phyloP scores from a whole-genome alignment of 1,284 basidiomycete genomes.

The Microstroma glucosiphilum region DNA sequence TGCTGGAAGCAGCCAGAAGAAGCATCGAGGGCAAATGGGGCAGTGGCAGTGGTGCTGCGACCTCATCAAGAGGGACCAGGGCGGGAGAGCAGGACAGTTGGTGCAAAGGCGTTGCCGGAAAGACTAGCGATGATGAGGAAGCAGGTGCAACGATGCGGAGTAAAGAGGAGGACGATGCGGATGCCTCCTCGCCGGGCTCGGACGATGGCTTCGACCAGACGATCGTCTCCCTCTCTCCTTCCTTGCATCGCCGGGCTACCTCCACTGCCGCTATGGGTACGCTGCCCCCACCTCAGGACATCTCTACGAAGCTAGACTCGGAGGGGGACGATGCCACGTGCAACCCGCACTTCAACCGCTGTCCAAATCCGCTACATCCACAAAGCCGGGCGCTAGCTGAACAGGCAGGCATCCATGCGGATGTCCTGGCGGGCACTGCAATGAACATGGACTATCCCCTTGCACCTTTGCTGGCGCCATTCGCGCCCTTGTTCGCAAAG shows the following conservation, averaged over 20 bases:
- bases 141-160: no score
- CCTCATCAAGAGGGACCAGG: background rate
- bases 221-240: constrained; percentile 3
- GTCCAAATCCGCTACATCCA: constrained; percentile 26
- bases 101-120: constrained; percentile 3
- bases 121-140: background rate
- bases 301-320: constrained; percentile 18
- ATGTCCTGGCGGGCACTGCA: background rate
- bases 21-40: constrained; percentile 40
- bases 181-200: background rate
- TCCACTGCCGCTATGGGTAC: background rate
- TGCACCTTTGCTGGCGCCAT: constrained; percentile 1
- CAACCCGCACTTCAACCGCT: constrained; percentile 39
- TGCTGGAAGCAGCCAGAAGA: constrained; percentile 39
- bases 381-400: background rate
- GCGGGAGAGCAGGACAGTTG: constrained; percentile 1
- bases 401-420: background rate
- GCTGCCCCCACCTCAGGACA: background rate
- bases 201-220: background rate
- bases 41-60: constrained; percentile 3
- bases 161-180: constrained; percentile 2
- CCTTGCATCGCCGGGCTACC: background rate
- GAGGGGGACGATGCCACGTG: constrained; percentile 30
- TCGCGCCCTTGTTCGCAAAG: constrained; percentile 30
- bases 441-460: constrained; percentile 8